Evolutionary conservation across 2,329 filamentous ascomycete species (phyloP), one percentile per base, ranked within the genome.

Genomic region (Neocucurbitaria cava): DNA sequence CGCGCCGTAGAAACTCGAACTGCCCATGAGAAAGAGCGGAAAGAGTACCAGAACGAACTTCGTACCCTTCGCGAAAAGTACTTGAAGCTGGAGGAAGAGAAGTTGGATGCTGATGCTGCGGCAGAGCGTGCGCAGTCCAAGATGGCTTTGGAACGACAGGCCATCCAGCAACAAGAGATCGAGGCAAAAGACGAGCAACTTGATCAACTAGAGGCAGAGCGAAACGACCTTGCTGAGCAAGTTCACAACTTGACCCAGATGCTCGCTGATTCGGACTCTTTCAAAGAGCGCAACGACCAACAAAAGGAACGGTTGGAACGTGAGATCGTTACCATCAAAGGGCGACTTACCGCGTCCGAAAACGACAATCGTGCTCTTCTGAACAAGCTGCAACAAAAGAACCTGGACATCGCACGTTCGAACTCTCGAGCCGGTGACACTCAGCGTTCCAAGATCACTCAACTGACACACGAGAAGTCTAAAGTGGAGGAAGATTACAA

Each of bases 381-480:
- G 62, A 98, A 97, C 79, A 98, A 98, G 77, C 83, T 99, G 17
- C 94, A 98, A 69, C 94, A 98, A 70, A 98, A 98, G 80, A 95
- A 96, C 26, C 84, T 99, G 6, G 94, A 99, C 71, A 96, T 99
- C 74, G 94, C 94, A 36, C 87, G 95, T 41, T 95, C 94, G 0
- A 91, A 87, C 56, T 96, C 93, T 5, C 89, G 89, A 54, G 94
- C 90, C 26, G 92, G 86, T 57, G 94, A 98, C 65, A 90, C 87
- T 28, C 91, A 92, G 42, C 88, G 93, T 33, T 84, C 88, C 2
- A 90, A 95, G 62, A 81, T 97, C 43, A 76, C 85, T 35, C 87
- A 88, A 54, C 80, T 97, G 24, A 92, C 94, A 60, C 85, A 88
- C 15, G 94, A 97, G 69, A 98, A 96, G 78, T 76, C 84, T 1